Base-by-base conservation (phyloP, 495 filamentous ascomycete genomes). In the Peziza echinospora region DNA sequence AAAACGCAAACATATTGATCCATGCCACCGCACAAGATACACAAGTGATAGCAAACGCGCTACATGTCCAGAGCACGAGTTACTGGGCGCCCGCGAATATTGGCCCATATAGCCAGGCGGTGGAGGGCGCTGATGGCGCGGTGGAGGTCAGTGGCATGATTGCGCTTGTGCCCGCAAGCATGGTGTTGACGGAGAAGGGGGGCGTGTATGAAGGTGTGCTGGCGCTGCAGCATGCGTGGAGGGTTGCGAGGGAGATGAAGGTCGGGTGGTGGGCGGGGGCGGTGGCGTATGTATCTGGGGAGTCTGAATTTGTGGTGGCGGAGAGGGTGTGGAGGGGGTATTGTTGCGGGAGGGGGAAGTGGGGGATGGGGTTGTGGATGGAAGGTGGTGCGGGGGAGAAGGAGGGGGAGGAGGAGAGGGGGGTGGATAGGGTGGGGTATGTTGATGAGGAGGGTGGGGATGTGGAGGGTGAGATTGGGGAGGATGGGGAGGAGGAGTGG, bases 61-160 rank as follows among this genome's bases (percentile, higher is more conserved):
- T 99, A 1, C 89, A 99, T 60, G 85, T 99, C 3, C 91, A 96
- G 58, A 84, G 80, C 13, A 70, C 81, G 22, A 89, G 82, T 3
- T 94, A 96, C 68, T 99, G 89, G 89, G 91, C 89, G 1, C 89
- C 89, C 0, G 86, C 91, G 6, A 96, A 96, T 53, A 99, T 99
- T 45, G 89, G 89, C 0, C 89, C 91, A 0, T 99, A 99, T 60
- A 91, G 84, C 10, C 89, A 99, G 64, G 84, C 89, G 0, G 75
- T 89, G 16, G 60, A 75, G 17, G 75, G 75, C 24, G 48, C 72
- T 44, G 30, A 43, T 28, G 43, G 28, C 37, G 47, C 53, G 44
- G 60, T 63, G 47, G 63, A 54, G 43, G 67, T 93, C 10, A 86
- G 91, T 1, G 89, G 89, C 0, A 87, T 96, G 60, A 92, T 99